Percentiles rank a stretch among this genome's conserved stretches.
phyloP scores from a whole-genome alignment of 306 rosid genomes.

The Quercus suber region DNA sequence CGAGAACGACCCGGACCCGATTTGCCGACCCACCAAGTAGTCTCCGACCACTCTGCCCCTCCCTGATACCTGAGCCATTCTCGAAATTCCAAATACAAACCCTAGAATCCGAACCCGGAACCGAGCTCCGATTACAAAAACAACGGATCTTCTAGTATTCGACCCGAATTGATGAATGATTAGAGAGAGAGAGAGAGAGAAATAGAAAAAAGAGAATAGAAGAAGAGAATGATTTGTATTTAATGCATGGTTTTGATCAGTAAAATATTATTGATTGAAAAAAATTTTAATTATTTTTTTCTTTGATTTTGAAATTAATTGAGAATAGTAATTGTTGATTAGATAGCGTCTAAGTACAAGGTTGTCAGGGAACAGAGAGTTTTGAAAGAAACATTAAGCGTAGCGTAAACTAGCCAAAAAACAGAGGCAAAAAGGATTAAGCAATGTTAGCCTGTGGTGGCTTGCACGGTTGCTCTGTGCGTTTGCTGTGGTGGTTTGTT shows the following conservation, averaged over 20 bases:
- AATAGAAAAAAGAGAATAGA: no score
- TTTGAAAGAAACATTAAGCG: neutral
- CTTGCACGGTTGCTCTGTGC: neutral
- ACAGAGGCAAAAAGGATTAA: neutral
- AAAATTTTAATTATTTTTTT: no score
- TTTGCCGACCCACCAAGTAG: constrained; percentile 70
- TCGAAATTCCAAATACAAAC: constrained; percentile 19
- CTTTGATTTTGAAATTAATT: constrained; percentile 4
- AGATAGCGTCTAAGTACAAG: constrained; percentile 10
- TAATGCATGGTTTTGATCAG: neutral
- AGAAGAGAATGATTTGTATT: neutral
- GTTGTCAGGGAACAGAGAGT: neutral
- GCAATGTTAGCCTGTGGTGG: neutral
- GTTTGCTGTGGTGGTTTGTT: neutral
- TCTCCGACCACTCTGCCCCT: constrained; percentile 73
- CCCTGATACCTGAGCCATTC: constrained; percentile 69
- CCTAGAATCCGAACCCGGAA: constrained; percentile 34
- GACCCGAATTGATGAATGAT: constrained; percentile 4
- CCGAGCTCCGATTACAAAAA: constrained; percentile 17
- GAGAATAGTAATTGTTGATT: constrained; percentile 6
- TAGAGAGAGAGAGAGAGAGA: neutral
- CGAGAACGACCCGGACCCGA: constrained; percentile 97
- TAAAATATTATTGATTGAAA: neutral
- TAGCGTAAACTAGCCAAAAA: neutral
- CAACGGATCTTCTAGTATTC: constrained; percentile 24